Conservation (phyloP, 495 filamentous ascomycete species). For the Aspergillus steynii region DNA sequence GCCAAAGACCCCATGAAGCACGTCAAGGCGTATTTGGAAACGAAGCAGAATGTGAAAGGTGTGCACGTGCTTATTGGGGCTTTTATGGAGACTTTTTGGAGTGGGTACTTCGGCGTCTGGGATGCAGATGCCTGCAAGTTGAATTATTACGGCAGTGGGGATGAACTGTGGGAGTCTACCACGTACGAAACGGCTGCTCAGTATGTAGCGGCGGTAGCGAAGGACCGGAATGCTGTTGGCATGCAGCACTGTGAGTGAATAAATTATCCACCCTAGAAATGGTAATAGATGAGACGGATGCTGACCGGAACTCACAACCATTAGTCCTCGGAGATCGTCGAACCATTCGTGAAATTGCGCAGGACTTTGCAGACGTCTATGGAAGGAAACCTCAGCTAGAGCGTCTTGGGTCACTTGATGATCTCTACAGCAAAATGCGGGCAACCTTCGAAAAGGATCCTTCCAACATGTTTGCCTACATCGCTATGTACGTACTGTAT, state of each 20-base stretch:
- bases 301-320: not conserved
- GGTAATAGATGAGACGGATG: not conserved
- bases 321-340: constrained; percentile 34
- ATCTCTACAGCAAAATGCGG: constrained; percentile 35
- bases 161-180: constrained; percentile 36
- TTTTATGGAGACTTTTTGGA: constrained; percentile 27
- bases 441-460: constrained; percentile 21
- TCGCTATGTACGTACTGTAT: constrained; percentile 6
- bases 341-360: constrained; percentile 27
- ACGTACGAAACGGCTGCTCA: constrained; percentile 36
- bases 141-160: constrained; percentile 34
- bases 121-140: constrained; percentile 23
- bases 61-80: constrained; percentile 35
- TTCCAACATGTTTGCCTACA: constrained; percentile 19
- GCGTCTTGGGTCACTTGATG: constrained; percentile 31
- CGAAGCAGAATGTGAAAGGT: constrained; percentile 32
- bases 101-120: constrained; percentile 18
- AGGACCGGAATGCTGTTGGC: constrained; percentile 22
- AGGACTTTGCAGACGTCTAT: constrained; percentile 27
- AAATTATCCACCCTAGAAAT: constrained; percentile 4
- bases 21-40: constrained; percentile 38
- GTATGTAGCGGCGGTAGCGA: constrained; percentile 35
- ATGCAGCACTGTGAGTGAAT: constrained; percentile 24
- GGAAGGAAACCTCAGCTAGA: constrained; percentile 31
- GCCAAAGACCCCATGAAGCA: constrained; percentile 43